These are phyloP conservation scores for Dinochytrium kinnereticum DNA, from an alignment of 371 early-diverging fungal species.

Conservation along the genomic window DNA sequence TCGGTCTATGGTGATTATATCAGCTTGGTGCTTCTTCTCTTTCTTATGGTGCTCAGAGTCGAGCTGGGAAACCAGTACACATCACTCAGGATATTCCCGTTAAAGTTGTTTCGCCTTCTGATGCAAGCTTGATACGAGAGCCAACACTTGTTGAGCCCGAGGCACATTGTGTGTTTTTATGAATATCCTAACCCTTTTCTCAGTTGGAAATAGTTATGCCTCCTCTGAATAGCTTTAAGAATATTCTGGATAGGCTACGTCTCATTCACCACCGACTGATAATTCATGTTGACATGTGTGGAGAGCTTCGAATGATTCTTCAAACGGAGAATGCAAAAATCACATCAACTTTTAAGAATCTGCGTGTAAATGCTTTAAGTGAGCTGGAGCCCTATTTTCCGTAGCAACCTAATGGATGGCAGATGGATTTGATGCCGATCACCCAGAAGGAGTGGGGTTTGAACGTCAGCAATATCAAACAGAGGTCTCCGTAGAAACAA, in stretches of 20 bases:
- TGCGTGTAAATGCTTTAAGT: background rate
- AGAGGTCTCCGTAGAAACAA: conserved; percentile 21
- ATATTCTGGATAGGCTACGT: background rate
- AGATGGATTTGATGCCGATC: background rate
- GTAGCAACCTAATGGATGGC: background rate
- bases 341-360: background rate
- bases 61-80: conserved; percentile 37
- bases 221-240: background rate
- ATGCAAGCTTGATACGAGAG: conserved; percentile 31
- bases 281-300: background rate
- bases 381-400: too few relatives aligned
- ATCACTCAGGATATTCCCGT: conserved; percentile 60
- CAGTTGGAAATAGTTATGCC: background rate
- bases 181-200: background rate
- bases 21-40: conserved; percentile 24
- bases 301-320: background rate
- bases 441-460: background rate
- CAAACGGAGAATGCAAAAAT: background rate
- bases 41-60: conserved; percentile 30
- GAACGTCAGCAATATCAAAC: background rate
- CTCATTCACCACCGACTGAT: background rate
- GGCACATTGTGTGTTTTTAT: conserved; percentile 18
- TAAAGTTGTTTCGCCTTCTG: conserved; percentile 24
- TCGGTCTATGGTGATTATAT: conserved; percentile 32
- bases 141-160: conserved; percentile 34